Evolutionary conservation across 2,329 filamentous ascomycete genomes (phyloP).

Genomic region (Colletotrichum sp.): DNA sequence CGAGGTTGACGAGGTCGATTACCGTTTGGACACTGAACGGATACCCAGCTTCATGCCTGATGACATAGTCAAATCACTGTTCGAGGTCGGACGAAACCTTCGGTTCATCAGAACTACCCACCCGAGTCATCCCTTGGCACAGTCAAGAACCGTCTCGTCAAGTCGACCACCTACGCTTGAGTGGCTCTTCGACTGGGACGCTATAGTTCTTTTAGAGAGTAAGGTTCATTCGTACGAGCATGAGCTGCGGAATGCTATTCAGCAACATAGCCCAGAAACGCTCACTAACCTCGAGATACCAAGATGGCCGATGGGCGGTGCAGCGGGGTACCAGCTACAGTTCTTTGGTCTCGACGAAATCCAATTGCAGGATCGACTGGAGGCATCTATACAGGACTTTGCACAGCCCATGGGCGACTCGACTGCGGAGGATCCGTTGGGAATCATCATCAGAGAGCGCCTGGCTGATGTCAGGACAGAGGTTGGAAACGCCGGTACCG

Average conservation of each 20-base stretch:
- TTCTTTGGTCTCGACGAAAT: conserved; percentile 54
- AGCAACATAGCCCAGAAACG: background rate
- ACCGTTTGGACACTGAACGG: conserved; percentile 64
- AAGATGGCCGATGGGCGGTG: background rate
- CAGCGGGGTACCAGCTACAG: conserved; percentile 34
- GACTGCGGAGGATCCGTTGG: conserved; percentile 22
- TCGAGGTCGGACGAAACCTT: conserved; percentile 79
- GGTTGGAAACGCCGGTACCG: conserved; percentile 17
- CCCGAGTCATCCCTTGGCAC: conserved; percentile 71
- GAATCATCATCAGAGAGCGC: conserved; percentile 26
- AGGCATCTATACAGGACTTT: conserved; percentile 55
- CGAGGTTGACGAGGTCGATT: conserved; percentile 63
- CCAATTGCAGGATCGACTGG: conserved; percentile 51
- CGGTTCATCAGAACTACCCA: conserved; percentile 75
- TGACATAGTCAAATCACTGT: conserved; percentile 74
- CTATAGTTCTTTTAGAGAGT: conserved; percentile 67
- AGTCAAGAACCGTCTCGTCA: conserved; percentile 48
- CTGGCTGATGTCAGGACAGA: conserved; percentile 30
- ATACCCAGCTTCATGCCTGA: conserved; percentile 75
- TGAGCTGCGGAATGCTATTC: conserved; percentile 39
- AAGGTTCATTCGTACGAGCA: conserved; percentile 61
- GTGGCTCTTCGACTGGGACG: conserved; percentile 76
- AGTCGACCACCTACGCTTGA: conserved; percentile 61
- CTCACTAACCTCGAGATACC: background rate
- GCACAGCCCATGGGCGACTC: conserved; percentile 36